phyloP scores from a whole-genome alignment of 2,329 filamentous ascomycete species.

The Podosphaera xanthii region DNA sequence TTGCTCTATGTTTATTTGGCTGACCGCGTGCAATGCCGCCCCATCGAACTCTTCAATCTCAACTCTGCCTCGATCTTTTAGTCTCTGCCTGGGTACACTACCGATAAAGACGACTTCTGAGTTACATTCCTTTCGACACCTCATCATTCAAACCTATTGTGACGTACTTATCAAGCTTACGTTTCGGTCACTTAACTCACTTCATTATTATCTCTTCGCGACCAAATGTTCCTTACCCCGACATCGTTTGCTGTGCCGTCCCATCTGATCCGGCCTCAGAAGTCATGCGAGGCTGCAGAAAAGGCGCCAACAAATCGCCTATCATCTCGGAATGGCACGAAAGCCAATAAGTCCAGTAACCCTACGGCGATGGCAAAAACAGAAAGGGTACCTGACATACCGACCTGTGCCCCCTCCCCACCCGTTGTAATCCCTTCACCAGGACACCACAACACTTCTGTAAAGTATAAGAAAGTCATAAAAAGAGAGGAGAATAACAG shows the following conservation, averaged over 20 bases:
- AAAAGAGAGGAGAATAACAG: constrained; percentile 3
- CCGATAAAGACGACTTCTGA: neutral
- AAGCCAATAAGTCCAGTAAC: neutral
- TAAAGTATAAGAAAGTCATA: constrained; percentile 5
- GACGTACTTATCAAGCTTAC: neutral
- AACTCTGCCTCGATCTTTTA: constrained; percentile 2
- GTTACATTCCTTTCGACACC: neutral
- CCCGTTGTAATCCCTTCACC: constrained; percentile 15
- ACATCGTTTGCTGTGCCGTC: constrained; percentile 6
- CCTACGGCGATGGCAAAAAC: neutral
- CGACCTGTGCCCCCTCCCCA: constrained; percentile 10
- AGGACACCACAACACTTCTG: constrained; percentile 8
- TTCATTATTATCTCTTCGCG: neutral
- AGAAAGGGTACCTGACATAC: constrained; percentile 3
- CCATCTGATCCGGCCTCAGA: constrained; percentile 7
- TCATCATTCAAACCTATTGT: neutral
- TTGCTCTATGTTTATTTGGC: neutral
- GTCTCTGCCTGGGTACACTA: neutral
- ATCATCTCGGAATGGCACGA: too few species aligned
- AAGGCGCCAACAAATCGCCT: constrained; percentile 3
- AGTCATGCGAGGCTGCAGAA: constrained; percentile 5
- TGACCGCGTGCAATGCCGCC: constrained; percentile 1
- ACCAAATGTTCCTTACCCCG: constrained; percentile 3
- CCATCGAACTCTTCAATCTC: neutral
- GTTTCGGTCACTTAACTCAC: too few species aligned